Conservation (phyloP, 2,329 filamentous ascomycete species). For the Pseudovirgaria hyperparasitica region DNA sequence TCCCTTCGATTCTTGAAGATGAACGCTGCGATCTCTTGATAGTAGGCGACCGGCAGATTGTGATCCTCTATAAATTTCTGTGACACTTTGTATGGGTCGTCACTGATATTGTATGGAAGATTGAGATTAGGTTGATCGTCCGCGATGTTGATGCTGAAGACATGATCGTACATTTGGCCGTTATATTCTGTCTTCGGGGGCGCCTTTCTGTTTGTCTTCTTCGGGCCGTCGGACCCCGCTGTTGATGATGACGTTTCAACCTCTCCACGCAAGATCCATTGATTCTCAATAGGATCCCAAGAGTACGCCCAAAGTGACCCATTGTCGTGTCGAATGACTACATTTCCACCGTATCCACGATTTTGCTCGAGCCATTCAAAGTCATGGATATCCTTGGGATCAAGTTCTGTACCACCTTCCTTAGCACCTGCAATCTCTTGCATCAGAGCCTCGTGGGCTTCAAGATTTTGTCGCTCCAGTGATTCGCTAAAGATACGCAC, state of each 20-base stretch:
- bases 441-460: conserved; percentile 62
- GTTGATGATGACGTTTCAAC: conserved; percentile 86
- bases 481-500: conserved; percentile 74
- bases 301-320: conserved; percentile 76
- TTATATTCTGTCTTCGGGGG: too few relatives aligned
- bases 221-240: conserved; percentile 62
- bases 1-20: conserved; percentile 78
- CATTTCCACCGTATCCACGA: conserved; percentile 82
- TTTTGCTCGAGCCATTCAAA: conserved; percentile 75
- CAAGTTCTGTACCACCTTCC: conserved; percentile 85
- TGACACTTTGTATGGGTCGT: conserved; percentile 86
- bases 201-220: conserved; percentile 50
- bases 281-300: conserved; percentile 55
- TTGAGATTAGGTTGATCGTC: conserved; percentile 88
- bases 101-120: conserved; percentile 82
- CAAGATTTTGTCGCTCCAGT: conserved; percentile 54
- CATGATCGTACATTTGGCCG: conserved; percentile 86
- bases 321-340: conserved; percentile 76
- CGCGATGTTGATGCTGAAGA: conserved; percentile 93
- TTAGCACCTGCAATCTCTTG: conserved; percentile 65
- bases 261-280: conserved; percentile 86
- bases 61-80: conserved; percentile 85
- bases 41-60: conserved; percentile 72
- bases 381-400: too few relatives aligned
- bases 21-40: conserved; percentile 88